Conservation (phyloP, 495 filamentous ascomycete species). For the Penicillium roqueforti region DNA sequence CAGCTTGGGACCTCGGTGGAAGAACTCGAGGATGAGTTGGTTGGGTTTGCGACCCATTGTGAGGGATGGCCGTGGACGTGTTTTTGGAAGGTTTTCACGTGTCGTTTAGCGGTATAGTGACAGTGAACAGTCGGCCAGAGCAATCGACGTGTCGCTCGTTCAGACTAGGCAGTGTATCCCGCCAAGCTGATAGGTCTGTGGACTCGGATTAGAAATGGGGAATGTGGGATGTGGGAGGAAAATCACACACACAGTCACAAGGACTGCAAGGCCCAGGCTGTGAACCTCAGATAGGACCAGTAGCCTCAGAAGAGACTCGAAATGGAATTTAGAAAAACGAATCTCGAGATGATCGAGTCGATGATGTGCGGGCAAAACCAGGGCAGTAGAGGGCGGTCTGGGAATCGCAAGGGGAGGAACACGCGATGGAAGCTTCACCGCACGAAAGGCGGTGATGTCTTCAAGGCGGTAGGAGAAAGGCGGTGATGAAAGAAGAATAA, state of each 20-base stretch:
- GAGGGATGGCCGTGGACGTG: constrained; percentile 1
- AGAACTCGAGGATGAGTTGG: constrained; percentile 76
- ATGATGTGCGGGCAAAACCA: constrained; percentile 38
- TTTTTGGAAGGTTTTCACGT: constrained; percentile 5
- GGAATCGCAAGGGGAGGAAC: constrained; percentile 22
- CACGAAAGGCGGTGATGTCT: constrained; percentile 46
- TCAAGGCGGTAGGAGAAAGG: constrained; percentile 36
- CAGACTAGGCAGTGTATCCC: not conserved
- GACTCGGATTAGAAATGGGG: not conserved
- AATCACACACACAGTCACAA: constrained; percentile 5
- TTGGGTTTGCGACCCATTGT: constrained; percentile 79
- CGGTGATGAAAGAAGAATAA: constrained; percentile 6
- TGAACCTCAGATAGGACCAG: constrained; percentile 4
- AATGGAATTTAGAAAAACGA: not conserved
- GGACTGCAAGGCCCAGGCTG: constrained; percentile 2
- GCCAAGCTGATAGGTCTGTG: constrained; percentile 1
- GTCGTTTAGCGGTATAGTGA: not conserved
- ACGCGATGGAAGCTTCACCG: constrained; percentile 39
- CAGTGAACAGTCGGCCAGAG: not conserved
- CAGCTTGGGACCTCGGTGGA: constrained; percentile 75
- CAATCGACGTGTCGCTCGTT: not conserved
- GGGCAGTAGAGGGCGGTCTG: constrained; percentile 43
- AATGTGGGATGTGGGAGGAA: constrained; percentile 4
- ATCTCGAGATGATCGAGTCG: constrained; percentile 4
- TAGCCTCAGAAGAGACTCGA: constrained; percentile 3